Base-by-base conservation (phyloP, 1,139 yeast genomes). In the Yamadazyma jaroonii region DNA sequence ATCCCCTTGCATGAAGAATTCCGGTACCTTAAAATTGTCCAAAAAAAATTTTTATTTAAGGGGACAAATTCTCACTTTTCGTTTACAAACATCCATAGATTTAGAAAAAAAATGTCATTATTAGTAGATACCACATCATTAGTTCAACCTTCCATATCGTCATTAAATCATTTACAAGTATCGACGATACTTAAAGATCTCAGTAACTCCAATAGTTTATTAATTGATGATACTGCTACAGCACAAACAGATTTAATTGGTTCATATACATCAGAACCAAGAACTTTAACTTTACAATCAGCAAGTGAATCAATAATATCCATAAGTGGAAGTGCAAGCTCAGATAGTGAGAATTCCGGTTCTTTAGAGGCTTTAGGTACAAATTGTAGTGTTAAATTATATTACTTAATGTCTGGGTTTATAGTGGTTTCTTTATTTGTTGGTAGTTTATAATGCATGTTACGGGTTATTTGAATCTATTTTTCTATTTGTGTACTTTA, bases 301-400 rank as follows among this genome's bases (percentile, higher is more conserved):
- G 46, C 46, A 21, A 47, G 49, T 37, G 48, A 44, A 1, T 38
- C 43, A 2, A 38, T 45, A 40, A 40, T 48, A 44, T 41, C 48
- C 7, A 22, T 29, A 12, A 26, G 26, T 21, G 33, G 42, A 3
- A 17, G 31, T 15, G 21, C 31, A 3, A 17, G 31, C 13, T 17
- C 31, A 2, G 25, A 21, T 1, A 27, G 12, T 8, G 27, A 12
- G 9, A 32, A 38, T 34, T 26, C 34, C 11, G 44, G 44, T 9
- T 25, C 34, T 12, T 40, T 40, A 20, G 33, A 29, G 11, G 29
- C 25, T 22, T 14, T 13, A 25, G 27, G 27, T 8, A 36, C 30
- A 3, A 36, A 25, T 17, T 26, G 38, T 25, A 35, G 32, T 34
- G 14, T 11, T 14, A 38, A 35, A 29, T 32, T 31, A 13, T 22